phyloP scores from a whole-genome alignment of 176 grass and related monocot genomes.

The Bonia amplexicaulis region DNA sequence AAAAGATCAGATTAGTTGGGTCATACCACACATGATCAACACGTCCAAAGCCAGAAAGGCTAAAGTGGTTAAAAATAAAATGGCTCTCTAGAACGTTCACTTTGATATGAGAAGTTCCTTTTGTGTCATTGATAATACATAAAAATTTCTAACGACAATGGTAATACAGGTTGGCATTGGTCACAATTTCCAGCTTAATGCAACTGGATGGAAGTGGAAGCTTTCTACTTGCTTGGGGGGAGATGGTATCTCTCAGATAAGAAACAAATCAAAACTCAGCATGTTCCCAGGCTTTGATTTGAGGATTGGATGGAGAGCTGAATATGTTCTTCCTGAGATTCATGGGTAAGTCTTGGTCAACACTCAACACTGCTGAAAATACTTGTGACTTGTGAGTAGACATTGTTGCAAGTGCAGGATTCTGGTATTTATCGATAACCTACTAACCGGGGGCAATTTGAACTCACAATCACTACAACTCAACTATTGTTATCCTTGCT shows the following conservation, averaged over 20 bases:
- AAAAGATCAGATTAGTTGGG: neutral
- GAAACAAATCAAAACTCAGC: constrained; percentile 83
- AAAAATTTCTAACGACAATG: neutral
- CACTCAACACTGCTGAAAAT: neutral
- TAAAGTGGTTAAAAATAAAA: neutral
- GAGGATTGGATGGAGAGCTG: constrained; percentile 90
- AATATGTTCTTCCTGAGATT: constrained; percentile 92
- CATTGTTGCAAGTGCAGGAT: neutral
- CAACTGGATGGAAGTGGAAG: constrained; percentile 94
- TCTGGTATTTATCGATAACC: neutral
- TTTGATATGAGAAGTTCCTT: neutral
- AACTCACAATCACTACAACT: neutral
- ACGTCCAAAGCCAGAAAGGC: neutral
- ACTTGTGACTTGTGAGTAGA: neutral
- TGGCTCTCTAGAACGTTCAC: neutral
- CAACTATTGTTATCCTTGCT: neutral
- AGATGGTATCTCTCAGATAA: constrained; percentile 84
- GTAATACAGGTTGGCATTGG: constrained; percentile 72
- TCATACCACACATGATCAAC: neutral
- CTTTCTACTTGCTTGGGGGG: constrained; percentile 83
- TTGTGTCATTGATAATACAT: neutral
- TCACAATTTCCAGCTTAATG: constrained; percentile 77
- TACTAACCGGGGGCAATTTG: neutral
- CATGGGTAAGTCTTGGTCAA: constrained; percentile 56
- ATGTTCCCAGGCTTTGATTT: constrained; percentile 92